Conservation (phyloP, 2,329 filamentous ascomycete genomes). For the Ceratocystis cacaofunesta region DNA sequence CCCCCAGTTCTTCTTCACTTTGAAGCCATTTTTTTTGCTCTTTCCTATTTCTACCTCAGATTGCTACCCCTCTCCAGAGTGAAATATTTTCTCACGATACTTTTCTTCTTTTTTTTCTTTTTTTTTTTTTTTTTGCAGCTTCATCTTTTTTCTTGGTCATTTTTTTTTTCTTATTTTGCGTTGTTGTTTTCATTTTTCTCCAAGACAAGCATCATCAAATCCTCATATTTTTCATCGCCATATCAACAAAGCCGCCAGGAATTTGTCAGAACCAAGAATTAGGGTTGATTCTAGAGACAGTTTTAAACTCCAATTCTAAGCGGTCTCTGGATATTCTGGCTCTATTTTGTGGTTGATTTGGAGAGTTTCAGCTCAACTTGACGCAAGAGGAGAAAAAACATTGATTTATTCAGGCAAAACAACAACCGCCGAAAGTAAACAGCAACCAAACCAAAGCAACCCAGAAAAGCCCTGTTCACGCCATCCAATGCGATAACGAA, state of each 20-base stretch:
- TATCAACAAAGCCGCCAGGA: not conserved
- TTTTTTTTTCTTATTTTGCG: not conserved
- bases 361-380: not conserved
- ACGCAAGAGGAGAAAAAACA: not conserved
- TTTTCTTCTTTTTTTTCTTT: not conserved
- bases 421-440: not conserved
- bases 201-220: constrained; percentile 6
- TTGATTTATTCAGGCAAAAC: not conserved
- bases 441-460: not conserved
- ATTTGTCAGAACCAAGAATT: not conserved
- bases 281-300: not conserved
- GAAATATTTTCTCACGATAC: not conserved
- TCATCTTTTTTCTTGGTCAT: not conserved
- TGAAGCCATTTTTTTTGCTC: not conserved
- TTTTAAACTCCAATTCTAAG: not conserved
- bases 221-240: constrained; percentile 3
- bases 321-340: not conserved
- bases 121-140: not conserved
- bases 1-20: not conserved
- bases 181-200: not conserved
- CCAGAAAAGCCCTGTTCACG: not conserved
- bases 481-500: not conserved
- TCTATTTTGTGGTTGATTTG: not conserved
- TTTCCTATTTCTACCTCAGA: not conserved
- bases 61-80: not conserved